Evolutionary conservation across 495 filamentous ascomycete species (phyloP).

Genomic region (Pseudotulostoma volvatum): DNA sequence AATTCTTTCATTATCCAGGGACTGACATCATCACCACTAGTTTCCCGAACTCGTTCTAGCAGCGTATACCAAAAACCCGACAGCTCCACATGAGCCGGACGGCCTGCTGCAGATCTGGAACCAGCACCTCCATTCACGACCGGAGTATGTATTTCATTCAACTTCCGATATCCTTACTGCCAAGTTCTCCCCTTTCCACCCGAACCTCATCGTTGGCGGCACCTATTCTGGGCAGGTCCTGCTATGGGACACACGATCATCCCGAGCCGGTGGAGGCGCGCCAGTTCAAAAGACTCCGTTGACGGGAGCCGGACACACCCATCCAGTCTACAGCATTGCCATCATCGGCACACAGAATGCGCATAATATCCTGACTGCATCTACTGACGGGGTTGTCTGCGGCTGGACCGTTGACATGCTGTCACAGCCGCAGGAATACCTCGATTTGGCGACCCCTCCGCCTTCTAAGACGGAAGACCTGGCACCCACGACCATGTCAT

Average conservation of each 20-base stretch:
- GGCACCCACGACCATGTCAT: slow-evolving; percentile 90
- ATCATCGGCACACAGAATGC: slow-evolving; percentile 97
- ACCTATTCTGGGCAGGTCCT: slow-evolving; percentile 93
- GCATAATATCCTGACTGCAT: slow-evolving; percentile 91
- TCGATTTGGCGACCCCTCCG: slow-evolving; percentile 71
- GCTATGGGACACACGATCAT: slow-evolving; percentile 84
- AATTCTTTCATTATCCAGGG: background rate
- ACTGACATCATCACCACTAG: slow-evolving; percentile 15
- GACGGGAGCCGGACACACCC: slow-evolving; percentile 80
- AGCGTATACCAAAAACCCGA: slow-evolving; percentile 90
- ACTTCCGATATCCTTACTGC: slow-evolving; percentile 90
- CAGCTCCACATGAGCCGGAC: slow-evolving; percentile 86
- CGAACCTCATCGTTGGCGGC: slow-evolving; percentile 85
- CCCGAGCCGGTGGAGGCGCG: slow-evolving; percentile 48
- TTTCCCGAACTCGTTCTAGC: slow-evolving; percentile 86
- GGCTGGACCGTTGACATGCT: slow-evolving; percentile 97
- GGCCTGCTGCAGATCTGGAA: slow-evolving; percentile 97
- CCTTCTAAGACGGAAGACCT: slow-evolving; percentile 87
- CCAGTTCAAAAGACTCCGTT: slow-evolving; percentile 93
- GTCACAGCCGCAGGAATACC: slow-evolving; percentile 78
- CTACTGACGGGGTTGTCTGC: slow-evolving; percentile 91
- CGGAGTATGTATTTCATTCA: slow-evolving; percentile 92
- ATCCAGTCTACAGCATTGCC: slow-evolving; percentile 88
- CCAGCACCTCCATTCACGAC: slow-evolving; percentile 76
- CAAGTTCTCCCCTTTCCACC: slow-evolving; percentile 94